phyloP scores from a whole-genome alignment of 805 yeast species.

The Pichia scutulata region DNA sequence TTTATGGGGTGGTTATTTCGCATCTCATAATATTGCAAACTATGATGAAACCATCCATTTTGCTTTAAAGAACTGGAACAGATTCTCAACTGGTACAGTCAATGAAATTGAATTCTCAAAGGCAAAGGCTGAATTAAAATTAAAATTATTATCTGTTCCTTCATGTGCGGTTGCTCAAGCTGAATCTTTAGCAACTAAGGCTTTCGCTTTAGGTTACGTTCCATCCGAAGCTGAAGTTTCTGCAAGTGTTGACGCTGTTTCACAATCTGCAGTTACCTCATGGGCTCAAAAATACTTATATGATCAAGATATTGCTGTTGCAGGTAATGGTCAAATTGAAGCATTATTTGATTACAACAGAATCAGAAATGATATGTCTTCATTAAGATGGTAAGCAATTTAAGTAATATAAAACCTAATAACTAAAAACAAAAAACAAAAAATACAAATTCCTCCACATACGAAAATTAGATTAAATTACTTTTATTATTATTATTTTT shows the following conservation, averaged over 20 bases:
- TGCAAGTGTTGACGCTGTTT: slow-evolving; percentile 55
- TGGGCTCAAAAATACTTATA: slow-evolving; percentile 75
- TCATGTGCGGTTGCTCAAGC: slow-evolving; percentile 40
- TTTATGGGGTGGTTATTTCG: slow-evolving; percentile 75
- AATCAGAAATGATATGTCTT: slow-evolving; percentile 82
- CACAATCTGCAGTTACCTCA: slow-evolving; percentile 49
- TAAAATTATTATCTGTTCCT: slow-evolving; percentile 42
- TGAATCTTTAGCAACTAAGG: slow-evolving; percentile 43
- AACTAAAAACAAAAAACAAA: not conserved
- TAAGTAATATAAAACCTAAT: not conserved
- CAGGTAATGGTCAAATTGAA: slow-evolving; percentile 85
- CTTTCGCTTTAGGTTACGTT: slow-evolving; percentile 55
- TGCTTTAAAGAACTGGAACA: slow-evolving; percentile 81
- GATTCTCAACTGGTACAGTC: slow-evolving; percentile 61
- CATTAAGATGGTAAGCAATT: slow-evolving; percentile 64
- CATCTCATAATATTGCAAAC: slow-evolving; percentile 47
- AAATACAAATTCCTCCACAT: not conserved
- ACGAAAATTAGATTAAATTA: not conserved
- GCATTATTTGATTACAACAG: slow-evolving; percentile 76
- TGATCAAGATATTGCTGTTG: slow-evolving; percentile 78
- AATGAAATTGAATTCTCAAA: slow-evolving; percentile 72
- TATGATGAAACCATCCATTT: slow-evolving; percentile 77
- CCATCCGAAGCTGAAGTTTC: slow-evolving; percentile 52
- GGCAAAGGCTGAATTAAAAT: slow-evolving; percentile 66
- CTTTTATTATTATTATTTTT: not conserved